Percentiles rank a stretch among this genome's conserved stretches.
Conservation (phyloP, 352 stramenopile genomes). For the Globisporangium iwayamae region DNA sequence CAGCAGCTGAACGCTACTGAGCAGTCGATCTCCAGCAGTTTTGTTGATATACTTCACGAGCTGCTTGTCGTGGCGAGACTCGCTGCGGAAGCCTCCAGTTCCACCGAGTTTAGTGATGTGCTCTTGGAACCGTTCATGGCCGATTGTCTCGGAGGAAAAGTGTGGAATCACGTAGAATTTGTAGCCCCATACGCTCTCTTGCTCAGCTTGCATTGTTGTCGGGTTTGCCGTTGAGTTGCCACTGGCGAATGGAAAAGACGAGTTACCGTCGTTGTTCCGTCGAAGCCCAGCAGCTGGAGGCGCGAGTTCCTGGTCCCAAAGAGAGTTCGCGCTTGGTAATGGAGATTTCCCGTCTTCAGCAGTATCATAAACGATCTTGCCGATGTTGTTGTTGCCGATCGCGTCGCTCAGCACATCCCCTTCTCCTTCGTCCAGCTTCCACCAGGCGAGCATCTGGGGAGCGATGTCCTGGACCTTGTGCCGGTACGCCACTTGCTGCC, state of each 20-base stretch:
- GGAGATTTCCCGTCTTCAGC: background rate
- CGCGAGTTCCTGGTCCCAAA: conserved; percentile 13
- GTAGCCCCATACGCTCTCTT: conserved; percentile 48
- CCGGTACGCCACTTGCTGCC: conserved; percentile 54
- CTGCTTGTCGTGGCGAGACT: conserved; percentile 53
- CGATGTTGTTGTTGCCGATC: conserved; percentile 23
- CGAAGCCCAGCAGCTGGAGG: conserved; percentile 26
- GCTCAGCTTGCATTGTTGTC: background rate
- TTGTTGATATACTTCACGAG: conserved; percentile 80
- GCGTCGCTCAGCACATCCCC: conserved; percentile 37
- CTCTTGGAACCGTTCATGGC: conserved; percentile 44
- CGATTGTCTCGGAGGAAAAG: conserved; percentile 48
- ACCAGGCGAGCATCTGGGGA: conserved; percentile 48
- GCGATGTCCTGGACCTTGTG: conserved; percentile 58
- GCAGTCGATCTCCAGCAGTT: conserved; percentile 36
- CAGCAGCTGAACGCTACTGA: conserved; percentile 49
- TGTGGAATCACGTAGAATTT: conserved; percentile 73
- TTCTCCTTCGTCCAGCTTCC: conserved; percentile 57
- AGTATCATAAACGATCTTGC: background rate
- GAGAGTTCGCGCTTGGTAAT: background rate
- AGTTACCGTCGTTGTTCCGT: conserved; percentile 21
- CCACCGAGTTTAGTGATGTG: conserved; percentile 25
- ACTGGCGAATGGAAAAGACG: conserved; percentile 25
- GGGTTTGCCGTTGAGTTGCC: background rate
- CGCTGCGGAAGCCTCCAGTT: conserved; percentile 7